Conservation (phyloP, 2,329 filamentous ascomycete genomes). For the Arthrobotrys entomopaga region DNA sequence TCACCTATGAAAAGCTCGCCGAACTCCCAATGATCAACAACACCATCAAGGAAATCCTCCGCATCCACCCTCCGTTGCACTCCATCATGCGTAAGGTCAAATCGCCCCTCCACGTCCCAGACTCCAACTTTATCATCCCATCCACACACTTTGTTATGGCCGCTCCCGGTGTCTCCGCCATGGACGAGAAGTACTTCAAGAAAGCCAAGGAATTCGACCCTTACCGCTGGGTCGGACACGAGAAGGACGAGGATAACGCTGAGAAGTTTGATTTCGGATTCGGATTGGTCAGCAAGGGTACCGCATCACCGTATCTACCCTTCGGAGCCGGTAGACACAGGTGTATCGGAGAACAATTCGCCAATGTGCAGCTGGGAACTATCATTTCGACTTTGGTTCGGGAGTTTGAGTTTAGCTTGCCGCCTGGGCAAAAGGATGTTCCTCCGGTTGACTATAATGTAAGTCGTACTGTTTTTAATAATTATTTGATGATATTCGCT, state of each 20-base stretch:
- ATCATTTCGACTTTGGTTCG: slow-evolving; percentile 73
- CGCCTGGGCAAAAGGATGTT: slow-evolving; percentile 68
- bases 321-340: slow-evolving; percentile 78
- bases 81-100: slow-evolving; percentile 78
- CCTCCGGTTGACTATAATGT: slow-evolving; percentile 71
- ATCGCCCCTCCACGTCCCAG: slow-evolving; percentile 71
- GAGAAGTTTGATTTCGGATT: slow-evolving; percentile 73
- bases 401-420: slow-evolving; percentile 70
- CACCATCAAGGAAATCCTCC: slow-evolving; percentile 77
- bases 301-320: slow-evolving; percentile 73
- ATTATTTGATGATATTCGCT: not conserved
- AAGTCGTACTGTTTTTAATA: slow-evolving; percentile 1
- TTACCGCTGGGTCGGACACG: slow-evolving; percentile 68
- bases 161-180: slow-evolving; percentile 64
- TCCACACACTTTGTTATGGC: slow-evolving; percentile 67
- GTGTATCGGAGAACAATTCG: slow-evolving; percentile 81
- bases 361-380: slow-evolving; percentile 74
- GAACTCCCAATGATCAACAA: slow-evolving; percentile 71
- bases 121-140: slow-evolving; percentile 68
- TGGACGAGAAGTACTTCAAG: slow-evolving; percentile 71
- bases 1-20: slow-evolving; percentile 71
- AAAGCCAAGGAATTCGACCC: slow-evolving; percentile 71
- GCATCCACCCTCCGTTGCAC: slow-evolving; percentile 77
- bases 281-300: slow-evolving; percentile 71
- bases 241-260: slow-evolving; percentile 62